Evolutionary conservation across 768 basidiomycete species (phyloP).

Genomic region (Termitomyces titanicus): DNA sequence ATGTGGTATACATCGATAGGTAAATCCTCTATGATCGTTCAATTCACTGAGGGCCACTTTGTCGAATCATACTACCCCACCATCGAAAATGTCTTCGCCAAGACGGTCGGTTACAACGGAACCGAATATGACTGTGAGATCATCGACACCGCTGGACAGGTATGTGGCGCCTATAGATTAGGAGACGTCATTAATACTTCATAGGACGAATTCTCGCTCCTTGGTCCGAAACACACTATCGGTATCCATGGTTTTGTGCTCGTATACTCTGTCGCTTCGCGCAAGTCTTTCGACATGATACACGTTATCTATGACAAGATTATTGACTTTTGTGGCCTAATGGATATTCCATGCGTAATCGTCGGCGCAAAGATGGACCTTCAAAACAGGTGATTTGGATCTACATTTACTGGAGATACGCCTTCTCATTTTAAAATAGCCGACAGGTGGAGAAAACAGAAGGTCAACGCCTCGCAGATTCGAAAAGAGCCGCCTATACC

Average conservation of each 20-base stretch:
- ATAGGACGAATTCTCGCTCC: conserved; percentile 89
- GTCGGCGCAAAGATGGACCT: conserved; percentile 90
- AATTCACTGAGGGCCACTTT: conserved; percentile 85
- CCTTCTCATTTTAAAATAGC: conserved; percentile 22
- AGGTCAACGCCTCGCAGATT: conserved; percentile 67
- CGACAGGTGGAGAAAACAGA: conserved; percentile 68
- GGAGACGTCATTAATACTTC: background rate
- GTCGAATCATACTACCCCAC: conserved; percentile 89
- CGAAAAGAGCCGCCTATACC: conserved; percentile 71
- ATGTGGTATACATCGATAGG: conserved; percentile 46
- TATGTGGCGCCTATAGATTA: conserved; percentile 28
- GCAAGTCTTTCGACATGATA: conserved; percentile 89
- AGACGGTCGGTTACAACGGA: conserved; percentile 75
- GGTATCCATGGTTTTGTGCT: conserved; percentile 94
- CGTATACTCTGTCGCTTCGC: conserved; percentile 85
- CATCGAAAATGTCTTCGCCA: conserved; percentile 77
- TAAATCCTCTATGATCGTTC: conserved; percentile 87
- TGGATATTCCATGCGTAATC: conserved; percentile 84
- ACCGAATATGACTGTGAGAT: conserved; percentile 89
- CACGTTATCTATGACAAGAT: conserved; percentile 92
- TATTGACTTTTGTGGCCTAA: conserved; percentile 77
- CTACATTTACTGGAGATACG: conserved; percentile 4
- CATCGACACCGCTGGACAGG: conserved; percentile 94
- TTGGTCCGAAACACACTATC: conserved; percentile 86
- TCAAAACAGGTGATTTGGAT: conserved; percentile 54